Evolutionary conservation across 257 asterid genomes (phyloP).

Genomic region (Nicotiana otophora): DNA sequence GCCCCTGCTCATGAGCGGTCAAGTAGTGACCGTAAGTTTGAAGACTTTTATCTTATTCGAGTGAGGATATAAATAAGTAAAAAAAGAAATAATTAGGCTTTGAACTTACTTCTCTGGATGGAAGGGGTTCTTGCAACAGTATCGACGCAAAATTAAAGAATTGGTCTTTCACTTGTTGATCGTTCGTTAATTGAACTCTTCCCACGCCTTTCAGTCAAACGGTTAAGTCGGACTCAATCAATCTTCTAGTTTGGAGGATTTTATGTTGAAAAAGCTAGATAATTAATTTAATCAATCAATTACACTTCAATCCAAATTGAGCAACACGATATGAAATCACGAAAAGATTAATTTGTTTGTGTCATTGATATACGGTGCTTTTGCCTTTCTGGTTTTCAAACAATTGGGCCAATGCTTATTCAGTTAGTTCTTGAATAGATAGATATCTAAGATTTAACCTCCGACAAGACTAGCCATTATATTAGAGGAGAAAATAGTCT

Average conservation of each 20-base stretch:
- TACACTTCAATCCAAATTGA: background rate
- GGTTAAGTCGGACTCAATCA: no score
- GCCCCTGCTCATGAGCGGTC: no score
- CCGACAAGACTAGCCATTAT: background rate
- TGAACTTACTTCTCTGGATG: no score
- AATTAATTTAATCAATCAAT: background rate
- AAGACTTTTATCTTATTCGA: no score
- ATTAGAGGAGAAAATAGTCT: background rate
- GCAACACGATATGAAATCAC: background rate
- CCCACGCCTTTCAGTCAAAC: no score
- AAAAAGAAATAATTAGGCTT: no score
- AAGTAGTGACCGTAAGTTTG: no score
- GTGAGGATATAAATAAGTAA: no score
- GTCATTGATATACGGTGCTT: background rate
- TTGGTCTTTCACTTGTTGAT: no score
- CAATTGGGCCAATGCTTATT: background rate
- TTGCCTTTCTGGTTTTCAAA: background rate
- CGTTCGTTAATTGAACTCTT: no score
- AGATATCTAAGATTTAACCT: background rate
- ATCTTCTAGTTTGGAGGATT: background rate
- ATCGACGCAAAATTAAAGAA: no score
- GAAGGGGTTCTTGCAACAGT: no score
- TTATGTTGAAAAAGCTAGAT: background rate
- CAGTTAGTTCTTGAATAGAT: background rate
- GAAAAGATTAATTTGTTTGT: background rate